Conservation (phyloP, 805 yeast species). For the Nakazawaea wickerhamii region DNA sequence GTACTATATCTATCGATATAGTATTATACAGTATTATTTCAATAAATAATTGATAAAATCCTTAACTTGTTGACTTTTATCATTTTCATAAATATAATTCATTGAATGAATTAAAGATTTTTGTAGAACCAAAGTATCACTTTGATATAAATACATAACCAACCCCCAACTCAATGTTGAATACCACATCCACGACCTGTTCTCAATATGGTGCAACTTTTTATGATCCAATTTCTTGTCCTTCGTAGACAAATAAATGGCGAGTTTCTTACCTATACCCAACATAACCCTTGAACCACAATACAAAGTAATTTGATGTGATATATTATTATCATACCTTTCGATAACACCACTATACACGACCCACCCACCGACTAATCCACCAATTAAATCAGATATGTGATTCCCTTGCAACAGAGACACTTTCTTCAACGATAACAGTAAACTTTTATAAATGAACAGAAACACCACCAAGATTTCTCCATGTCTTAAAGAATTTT, state of each 20-base stretch:
- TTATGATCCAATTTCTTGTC: conserved; percentile 2
- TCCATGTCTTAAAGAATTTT: conserved; percentile 9
- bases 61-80: conserved; percentile 24
- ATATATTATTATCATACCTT: conserved; percentile 27
- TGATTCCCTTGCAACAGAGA: too few relatives aligned
- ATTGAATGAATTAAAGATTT: conserved; percentile 59
- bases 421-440: conserved; percentile 1
- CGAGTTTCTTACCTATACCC: conserved; percentile 51
- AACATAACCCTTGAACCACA: conserved; percentile 64
- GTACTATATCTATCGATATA: too few relatives aligned
- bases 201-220: conserved; percentile 22
- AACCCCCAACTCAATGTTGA: conserved; percentile 68
- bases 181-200: conserved; percentile 48
- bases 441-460: conserved; percentile 2
- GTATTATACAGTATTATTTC: too few relatives aligned
- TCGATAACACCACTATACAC: conserved; percentile 8
- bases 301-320: conserved; percentile 72
- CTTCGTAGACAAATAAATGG: conserved; percentile 21
- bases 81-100: conserved; percentile 66
- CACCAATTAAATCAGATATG: conserved; percentile 6
- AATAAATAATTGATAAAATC: neutral
- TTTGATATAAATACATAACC: conserved; percentile 65
- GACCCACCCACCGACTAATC: conserved; percentile 5
- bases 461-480: conserved; percentile 10
- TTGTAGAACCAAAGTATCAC: conserved; percentile 58